Percentiles rank a stretch among this genome's conserved stretches.
phyloP scores from a whole-genome alignment of 2,329 filamentous ascomycete genomes.

The Tolypocladium paradoxum region DNA sequence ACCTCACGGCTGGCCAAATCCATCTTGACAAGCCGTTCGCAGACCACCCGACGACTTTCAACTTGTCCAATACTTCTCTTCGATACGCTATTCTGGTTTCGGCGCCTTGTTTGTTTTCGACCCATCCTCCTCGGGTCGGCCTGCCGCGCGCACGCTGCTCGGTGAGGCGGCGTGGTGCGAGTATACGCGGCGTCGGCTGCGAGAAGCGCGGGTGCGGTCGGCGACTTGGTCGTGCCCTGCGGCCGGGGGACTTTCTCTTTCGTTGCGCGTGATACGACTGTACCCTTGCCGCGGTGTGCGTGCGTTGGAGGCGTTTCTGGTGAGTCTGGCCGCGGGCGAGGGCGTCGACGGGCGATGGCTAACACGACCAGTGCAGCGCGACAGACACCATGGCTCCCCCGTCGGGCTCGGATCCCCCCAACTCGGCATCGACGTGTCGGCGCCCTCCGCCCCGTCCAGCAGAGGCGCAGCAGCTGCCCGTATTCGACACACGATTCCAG shows the following conservation, averaged over 20 bases:
- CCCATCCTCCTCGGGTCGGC: too few relatives aligned
- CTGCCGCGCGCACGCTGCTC: not conserved
- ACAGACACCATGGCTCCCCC: constrained; percentile 1
- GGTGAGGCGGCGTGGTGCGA: not conserved
- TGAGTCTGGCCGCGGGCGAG: not conserved
- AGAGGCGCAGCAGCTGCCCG: not conserved
- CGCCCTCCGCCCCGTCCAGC: not conserved
- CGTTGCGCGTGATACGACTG: not conserved
- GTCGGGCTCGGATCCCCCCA: not conserved
- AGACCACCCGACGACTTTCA: not conserved
- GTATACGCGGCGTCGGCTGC: not conserved
- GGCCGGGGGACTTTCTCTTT: too few relatives aligned
- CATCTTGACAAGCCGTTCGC: not conserved
- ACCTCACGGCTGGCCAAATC: not conserved
- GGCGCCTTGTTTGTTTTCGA: too few relatives aligned
- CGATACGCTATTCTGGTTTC: not conserved
- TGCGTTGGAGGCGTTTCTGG: not conserved
- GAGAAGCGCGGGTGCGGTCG: not conserved
- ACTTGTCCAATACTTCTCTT: not conserved
- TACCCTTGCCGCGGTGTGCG: not conserved
- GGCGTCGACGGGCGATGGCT: not conserved
- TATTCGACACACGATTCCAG: constrained; percentile 13
- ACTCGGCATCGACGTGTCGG: not conserved
- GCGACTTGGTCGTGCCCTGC: not conserved
- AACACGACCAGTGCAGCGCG: not conserved